Percentiles rank a stretch among this genome's conserved stretches.
Evolutionary conservation across 2,329 filamentous ascomycete species (phyloP).

Genomic region (Cladosporium phlei): DNA sequence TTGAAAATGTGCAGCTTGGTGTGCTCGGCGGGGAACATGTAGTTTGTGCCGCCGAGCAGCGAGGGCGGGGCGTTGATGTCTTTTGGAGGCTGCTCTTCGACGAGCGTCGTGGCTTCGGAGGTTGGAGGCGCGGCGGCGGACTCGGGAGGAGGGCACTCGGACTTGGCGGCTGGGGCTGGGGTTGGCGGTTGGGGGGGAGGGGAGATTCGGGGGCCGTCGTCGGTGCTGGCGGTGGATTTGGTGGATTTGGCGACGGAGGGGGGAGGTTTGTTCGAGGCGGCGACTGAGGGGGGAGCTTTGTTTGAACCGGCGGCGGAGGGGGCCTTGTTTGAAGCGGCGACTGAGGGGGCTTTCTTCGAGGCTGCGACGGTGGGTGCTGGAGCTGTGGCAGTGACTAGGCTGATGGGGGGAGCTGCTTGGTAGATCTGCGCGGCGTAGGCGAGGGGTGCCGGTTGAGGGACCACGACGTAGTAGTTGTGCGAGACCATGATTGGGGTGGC

Average conservation of each 20-base stretch:
- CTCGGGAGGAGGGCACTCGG: too few species aligned
- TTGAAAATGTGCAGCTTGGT: conserved; percentile 30
- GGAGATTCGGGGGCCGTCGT: too few species aligned
- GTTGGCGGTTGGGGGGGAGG: too few species aligned
- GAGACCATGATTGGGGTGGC: neutral
- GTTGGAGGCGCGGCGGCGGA: too few species aligned
- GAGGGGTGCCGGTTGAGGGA: neutral
- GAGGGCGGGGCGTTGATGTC: conserved; percentile 15
- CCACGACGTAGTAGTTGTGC: conserved; percentile 9
- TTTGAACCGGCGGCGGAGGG: neutral
- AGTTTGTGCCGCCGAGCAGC: conserved; percentile 24
- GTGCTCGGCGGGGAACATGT: conserved; percentile 25
- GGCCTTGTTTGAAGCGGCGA: neutral
- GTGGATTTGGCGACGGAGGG: too few species aligned
- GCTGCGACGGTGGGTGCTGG: neutral
- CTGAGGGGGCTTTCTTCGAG: too few species aligned
- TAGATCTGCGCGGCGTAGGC: conserved; percentile 1
- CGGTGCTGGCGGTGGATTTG: too few species aligned
- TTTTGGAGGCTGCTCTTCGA: conserved; percentile 1
- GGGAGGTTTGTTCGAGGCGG: too few species aligned
- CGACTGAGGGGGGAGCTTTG: too few species aligned
- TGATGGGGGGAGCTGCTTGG: too few species aligned
- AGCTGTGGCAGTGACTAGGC: neutral
- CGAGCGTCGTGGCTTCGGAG: neutral
- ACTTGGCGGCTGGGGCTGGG: too few species aligned